These are phyloP conservation scores for Hericium rajendrae DNA, from an alignment of 768 basidiomycete genomes.

Conservation along the genomic window DNA sequence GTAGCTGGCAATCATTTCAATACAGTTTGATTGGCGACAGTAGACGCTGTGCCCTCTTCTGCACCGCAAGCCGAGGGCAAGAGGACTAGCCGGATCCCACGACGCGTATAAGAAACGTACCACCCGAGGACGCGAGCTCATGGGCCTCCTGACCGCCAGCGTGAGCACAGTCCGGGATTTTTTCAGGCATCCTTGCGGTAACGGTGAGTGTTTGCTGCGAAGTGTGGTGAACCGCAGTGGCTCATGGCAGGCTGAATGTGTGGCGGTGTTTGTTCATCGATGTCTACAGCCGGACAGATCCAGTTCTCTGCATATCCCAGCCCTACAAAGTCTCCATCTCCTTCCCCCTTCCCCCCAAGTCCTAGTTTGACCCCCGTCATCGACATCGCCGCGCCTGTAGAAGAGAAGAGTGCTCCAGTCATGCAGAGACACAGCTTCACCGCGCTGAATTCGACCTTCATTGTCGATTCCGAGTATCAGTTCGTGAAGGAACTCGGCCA, in stretches of 20 bases:
- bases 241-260: neutral
- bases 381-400: neutral
- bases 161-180: neutral
- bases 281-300: neutral
- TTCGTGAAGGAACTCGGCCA: slow-evolving; percentile 97
- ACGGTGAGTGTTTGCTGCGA: neutral
- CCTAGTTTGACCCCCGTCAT: neutral
- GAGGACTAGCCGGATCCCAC: neutral
- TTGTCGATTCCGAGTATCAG: slow-evolving; percentile 83
- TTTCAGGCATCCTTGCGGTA: neutral
- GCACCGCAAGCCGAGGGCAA: neutral
- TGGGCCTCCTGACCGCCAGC: neutral
- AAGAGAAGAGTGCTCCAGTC: neutral
- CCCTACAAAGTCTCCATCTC: neutral
- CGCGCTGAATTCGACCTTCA: slow-evolving; percentile 77
- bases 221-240: neutral
- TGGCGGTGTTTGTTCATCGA: neutral
- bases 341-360: neutral
- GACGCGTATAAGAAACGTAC: neutral
- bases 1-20: too few relatives aligned
- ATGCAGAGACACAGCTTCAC: slow-evolving; percentile 76
- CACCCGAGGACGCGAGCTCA: neutral
- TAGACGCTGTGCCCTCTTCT: neutral
- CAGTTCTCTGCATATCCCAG: neutral
- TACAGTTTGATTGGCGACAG: neutral